Percentiles rank a stretch among this genome's conserved stretches.
Evolutionary conservation across 352 stramenopile species (phyloP).

Genomic region (Globisporangium acanthophoron): DNA sequence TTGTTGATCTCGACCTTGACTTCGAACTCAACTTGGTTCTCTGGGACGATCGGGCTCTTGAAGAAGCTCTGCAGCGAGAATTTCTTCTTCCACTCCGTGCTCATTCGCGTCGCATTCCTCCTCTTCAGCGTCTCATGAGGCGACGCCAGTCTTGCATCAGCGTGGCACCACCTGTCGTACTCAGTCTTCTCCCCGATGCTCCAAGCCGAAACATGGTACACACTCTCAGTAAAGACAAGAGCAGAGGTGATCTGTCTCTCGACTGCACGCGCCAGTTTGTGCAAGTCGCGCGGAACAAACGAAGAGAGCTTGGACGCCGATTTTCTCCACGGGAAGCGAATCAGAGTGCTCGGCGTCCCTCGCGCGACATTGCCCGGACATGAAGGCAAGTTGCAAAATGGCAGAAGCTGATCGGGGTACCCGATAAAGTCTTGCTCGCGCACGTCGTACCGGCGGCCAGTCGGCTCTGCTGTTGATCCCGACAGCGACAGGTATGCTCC

Average conservation of each 20-base stretch:
- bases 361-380: conserved; percentile 46
- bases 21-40: conserved; percentile 61
- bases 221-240: conserved; percentile 62
- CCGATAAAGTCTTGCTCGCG: conserved; percentile 49
- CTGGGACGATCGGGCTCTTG: conserved; percentile 45
- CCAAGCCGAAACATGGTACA: conserved; percentile 58
- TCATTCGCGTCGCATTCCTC: conserved; percentile 39
- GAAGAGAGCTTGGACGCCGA: conserved; percentile 28
- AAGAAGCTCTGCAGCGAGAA: conserved; percentile 78
- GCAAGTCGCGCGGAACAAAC: conserved; percentile 22
- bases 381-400: conserved; percentile 61
- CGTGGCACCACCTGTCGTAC: conserved; percentile 48
- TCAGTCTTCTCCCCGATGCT: conserved; percentile 62
- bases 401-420: conserved; percentile 70
- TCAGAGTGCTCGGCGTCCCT: conserved; percentile 48
- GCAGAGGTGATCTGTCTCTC: conserved; percentile 46
- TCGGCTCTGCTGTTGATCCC: conserved; percentile 15
- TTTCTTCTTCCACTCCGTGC: conserved; percentile 74
- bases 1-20: conserved; percentile 68
- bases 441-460: conserved; percentile 58
- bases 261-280: conserved; percentile 32
- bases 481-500: conserved; percentile 33
- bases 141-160: conserved; percentile 37
- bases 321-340: conserved; percentile 70
- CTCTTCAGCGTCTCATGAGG: conserved; percentile 33